A percentile compares a stretch with the other conserved stretches of the same genome.
phyloP scores from a whole-genome alignment of 495 filamentous ascomycete genomes.

The Poronia punctata region DNA sequence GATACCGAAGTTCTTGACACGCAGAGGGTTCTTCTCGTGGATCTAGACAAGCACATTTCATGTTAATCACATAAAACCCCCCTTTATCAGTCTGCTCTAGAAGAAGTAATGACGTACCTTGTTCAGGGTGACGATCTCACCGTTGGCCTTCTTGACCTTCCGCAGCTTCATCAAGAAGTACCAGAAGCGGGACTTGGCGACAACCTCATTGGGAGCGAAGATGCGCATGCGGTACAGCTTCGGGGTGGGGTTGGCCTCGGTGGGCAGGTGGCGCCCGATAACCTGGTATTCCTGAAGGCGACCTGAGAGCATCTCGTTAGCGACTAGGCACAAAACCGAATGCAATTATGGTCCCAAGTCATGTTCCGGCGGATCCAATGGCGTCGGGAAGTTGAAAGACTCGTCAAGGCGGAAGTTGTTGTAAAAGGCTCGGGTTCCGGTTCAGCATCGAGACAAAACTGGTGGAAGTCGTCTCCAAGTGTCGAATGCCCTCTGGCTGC shows the following conservation, averaged over 20 bases:
- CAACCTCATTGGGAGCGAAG: conserved; percentile 93
- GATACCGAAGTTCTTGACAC: conserved; percentile 99
- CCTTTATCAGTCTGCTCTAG: no score
- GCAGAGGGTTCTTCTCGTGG: conserved; percentile 93
- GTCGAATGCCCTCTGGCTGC: no score
- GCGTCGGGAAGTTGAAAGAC: not conserved
- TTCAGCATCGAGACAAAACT: not conserved
- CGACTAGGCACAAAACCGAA: no score
- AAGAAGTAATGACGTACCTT: conserved; percentile 58
- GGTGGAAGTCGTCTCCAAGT: not conserved
- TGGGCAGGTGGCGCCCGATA: conserved; percentile 97
- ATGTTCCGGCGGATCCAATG: no score
- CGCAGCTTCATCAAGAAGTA: conserved; percentile 98
- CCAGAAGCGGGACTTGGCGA: conserved; percentile 99
- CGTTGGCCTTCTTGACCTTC: conserved; percentile 99
- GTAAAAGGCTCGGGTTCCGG: not conserved
- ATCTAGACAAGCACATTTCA: conserved; percentile 57
- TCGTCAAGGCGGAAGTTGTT: not conserved
- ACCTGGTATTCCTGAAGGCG: conserved; percentile 99
- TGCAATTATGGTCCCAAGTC: no score
- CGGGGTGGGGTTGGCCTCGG: conserved; percentile 87
- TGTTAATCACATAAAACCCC: no score
- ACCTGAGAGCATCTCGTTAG: conserved; percentile 50
- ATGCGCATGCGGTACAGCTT: conserved; percentile 99
- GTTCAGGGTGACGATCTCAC: conserved; percentile 96